phyloP scores from a whole-genome alignment of 768 basidiomycete genomes.

The Kwoniella bestiolae region DNA sequence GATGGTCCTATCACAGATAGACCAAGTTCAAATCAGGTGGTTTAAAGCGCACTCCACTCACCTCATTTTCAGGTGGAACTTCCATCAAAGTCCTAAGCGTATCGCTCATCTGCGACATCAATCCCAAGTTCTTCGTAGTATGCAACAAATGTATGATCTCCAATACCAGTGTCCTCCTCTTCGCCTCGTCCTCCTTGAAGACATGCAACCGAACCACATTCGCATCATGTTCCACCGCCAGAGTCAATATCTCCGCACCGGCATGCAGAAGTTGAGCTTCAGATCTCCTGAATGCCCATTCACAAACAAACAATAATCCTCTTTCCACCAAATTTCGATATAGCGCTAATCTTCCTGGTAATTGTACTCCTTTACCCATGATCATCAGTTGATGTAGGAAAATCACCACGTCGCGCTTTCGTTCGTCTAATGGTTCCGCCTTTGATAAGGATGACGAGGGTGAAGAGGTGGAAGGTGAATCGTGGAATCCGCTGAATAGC shows the following conservation, averaged over 20 bases:
- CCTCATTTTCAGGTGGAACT: constrained; percentile 58
- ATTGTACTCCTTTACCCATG: constrained; percentile 96
- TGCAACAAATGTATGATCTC: constrained; percentile 77
- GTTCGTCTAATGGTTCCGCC: constrained; percentile 62
- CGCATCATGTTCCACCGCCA: constrained; percentile 87
- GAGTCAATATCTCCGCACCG: constrained; percentile 80
- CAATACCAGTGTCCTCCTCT: constrained; percentile 69
- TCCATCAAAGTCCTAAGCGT: constrained; percentile 82
- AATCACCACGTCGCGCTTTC: constrained; percentile 73
- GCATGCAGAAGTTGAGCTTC: constrained; percentile 72
- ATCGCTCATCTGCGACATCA: constrained; percentile 90
- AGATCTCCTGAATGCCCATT: constrained; percentile 81
- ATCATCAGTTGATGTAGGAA: constrained; percentile 89
- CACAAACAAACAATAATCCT: constrained; percentile 85
- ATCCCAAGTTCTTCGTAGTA: constrained; percentile 77
- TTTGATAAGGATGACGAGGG: not conserved
- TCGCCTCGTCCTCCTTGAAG: constrained; percentile 69
- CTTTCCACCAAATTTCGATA: constrained; percentile 87
- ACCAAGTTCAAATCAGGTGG: not conserved
- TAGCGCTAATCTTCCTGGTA: constrained; percentile 78
- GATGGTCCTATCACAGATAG: not conserved
- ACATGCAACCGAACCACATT: constrained; percentile 83
- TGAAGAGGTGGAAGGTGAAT: constrained; percentile 9
- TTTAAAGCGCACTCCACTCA: constrained; percentile 23
- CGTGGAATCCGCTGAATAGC: constrained; percentile 64